Evolutionary conservation across 1,284 basidiomycete species (phyloP), one percentile per base, ranked within the genome.

Genomic region (Sporisorium graminicola): DNA sequence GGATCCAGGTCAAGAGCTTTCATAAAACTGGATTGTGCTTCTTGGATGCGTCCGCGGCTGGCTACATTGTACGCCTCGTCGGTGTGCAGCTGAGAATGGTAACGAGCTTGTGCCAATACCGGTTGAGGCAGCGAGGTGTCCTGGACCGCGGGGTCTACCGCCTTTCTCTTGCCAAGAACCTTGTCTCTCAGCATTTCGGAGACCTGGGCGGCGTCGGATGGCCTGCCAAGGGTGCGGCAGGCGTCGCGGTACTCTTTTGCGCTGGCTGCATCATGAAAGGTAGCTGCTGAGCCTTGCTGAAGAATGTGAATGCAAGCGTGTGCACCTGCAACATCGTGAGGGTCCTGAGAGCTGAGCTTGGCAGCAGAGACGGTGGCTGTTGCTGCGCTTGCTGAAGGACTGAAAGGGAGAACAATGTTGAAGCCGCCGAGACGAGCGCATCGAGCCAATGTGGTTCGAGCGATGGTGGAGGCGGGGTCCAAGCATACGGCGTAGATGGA

Each of bases 211-310:
- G 81, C 81, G 24, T 84, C 82, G 8, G 67, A 65, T 44, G 65
- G 61, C n/a, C 74, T 69, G 2, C 74, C 78, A 1, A 84, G 70
- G 2, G 67, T 63, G 26, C 65, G 65, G 58, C 76, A 81, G 12
- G 82, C 82, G 6, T 78, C 67, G 8, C 80, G 70, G 47, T 82
- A 84, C 49, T 82, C 77, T 46, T 68, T 73, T 13, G 82, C 82
- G 33, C 70, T 77, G 2, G 63, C 76, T 1, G 74, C 47, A 52
- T 84, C 82, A 6, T 68, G 54, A 44, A 81, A 84, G 7, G 75
- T 77, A 24, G 68, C 63, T 16, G 66, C 49, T 3, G 77, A 58
- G 46, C 82, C 82, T 29, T 73, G 70, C 62, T 84, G 77, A 22
- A 84, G 65, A 26, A 83, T 59, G 40, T 82, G 75, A 57, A 83